These are phyloP conservation scores for Trypanosoma scelopori DNA, from an alignment of 208 protist genomes.

Conservation along the genomic window DNA sequence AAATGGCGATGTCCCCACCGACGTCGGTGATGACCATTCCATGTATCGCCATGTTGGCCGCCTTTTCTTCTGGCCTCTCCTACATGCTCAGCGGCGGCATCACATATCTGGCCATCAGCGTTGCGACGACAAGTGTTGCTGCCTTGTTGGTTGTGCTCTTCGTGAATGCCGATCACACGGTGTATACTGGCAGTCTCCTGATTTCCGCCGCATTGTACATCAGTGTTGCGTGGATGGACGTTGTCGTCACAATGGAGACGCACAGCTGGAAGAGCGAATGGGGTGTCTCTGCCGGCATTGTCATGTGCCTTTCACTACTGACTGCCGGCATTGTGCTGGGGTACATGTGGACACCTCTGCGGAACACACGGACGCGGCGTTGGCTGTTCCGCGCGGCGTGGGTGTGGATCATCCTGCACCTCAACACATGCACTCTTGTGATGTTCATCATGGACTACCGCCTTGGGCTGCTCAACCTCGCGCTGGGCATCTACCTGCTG, in stretches of 20 bases:
- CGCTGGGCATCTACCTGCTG: slow-evolving; percentile 14
- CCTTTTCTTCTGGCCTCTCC: slow-evolving; percentile 48
- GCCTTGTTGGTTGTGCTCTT: slow-evolving; percentile 37
- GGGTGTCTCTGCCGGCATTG: slow-evolving; percentile 11
- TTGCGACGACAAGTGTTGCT: slow-evolving; percentile 36
- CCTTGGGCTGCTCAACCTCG: slow-evolving; percentile 16
- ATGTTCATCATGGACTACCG: slow-evolving; percentile 20
- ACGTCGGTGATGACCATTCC: slow-evolving; percentile 44
- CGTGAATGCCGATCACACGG: slow-evolving; percentile 24
- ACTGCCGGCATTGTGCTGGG: slow-evolving; percentile 14
- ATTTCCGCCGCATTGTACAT: slow-evolving; percentile 15
- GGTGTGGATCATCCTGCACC: slow-evolving; percentile 15
- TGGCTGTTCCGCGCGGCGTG: slow-evolving; percentile 22
- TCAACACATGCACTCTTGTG: slow-evolving; percentile 11
- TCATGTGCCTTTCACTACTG: slow-evolving; percentile 13
- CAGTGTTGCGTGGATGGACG: slow-evolving; percentile 47
- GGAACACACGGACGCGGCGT: slow-evolving; percentile 9
- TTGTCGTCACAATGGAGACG: slow-evolving; percentile 46
- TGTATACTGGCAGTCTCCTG: slow-evolving; percentile 8
- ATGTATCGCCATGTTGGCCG: slow-evolving; percentile 28
- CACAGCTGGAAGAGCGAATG: slow-evolving; percentile 43
- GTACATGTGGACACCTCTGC: slow-evolving; percentile 1
- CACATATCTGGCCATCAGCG: slow-evolving; percentile 41
- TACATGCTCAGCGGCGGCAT: slow-evolving; percentile 41
- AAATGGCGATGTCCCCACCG: slow-evolving; percentile 24